A percentile compares a stretch with the other conserved stretches of the same genome.
These are phyloP conservation scores for Puccinia novopanici DNA, from an alignment of 1,284 basidiomycete genomes.

Conservation along the genomic window DNA sequence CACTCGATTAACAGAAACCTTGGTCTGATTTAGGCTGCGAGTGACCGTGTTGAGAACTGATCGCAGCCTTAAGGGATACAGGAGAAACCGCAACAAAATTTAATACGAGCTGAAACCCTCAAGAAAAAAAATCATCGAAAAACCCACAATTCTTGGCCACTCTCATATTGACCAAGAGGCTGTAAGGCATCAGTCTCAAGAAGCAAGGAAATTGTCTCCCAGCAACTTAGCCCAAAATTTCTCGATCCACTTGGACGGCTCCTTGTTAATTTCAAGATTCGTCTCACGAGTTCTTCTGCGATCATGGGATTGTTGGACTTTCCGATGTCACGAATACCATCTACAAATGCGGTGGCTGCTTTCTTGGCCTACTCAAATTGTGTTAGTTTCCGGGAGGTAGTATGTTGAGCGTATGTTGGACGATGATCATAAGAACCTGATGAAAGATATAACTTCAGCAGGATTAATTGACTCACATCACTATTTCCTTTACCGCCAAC, in stretches of 20 bases:
- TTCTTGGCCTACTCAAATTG: conserved; percentile 6
- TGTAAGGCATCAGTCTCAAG: conserved; percentile 28
- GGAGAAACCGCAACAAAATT: not conserved
- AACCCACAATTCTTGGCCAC: conserved; percentile 3
- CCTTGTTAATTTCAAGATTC: conserved; percentile 9
- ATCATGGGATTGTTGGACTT: conserved; percentile 4
- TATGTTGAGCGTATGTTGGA: not conserved
- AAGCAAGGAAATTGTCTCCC: conserved; percentile 29
- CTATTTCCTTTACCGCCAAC: too few species aligned
- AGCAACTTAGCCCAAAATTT: conserved; percentile 24
- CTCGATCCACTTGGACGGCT: conserved; percentile 17
- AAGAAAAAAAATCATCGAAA: not conserved
- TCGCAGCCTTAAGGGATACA: conserved; percentile 15
- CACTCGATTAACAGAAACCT: conserved; percentile 32
- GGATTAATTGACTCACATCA: too few species aligned
- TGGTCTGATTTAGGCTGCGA: conserved; percentile 25
- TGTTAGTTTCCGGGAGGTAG: not conserved
- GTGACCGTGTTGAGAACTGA: conserved; percentile 24
- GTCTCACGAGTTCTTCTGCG: not conserved
- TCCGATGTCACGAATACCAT: conserved; percentile 17
- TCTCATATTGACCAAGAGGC: conserved; percentile 8
- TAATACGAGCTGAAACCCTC: not conserved
- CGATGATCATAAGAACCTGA: not conserved
- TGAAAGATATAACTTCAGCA: too few species aligned
- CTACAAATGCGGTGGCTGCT: conserved; percentile 9